Evolutionary conservation across 331 rosid genomes (phyloP).

Genomic region (Pyrus hybrid): DNA sequence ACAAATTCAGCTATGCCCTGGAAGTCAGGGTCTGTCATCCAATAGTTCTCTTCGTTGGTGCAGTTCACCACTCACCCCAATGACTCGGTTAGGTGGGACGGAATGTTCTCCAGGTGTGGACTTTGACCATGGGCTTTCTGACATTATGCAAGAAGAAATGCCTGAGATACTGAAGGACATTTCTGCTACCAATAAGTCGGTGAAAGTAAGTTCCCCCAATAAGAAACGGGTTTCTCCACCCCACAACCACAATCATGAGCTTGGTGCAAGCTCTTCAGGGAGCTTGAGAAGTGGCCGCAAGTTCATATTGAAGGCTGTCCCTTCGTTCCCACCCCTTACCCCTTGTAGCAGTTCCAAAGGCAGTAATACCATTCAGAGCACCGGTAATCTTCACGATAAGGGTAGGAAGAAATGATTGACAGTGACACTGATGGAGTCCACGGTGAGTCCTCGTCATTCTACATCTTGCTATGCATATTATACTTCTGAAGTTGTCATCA

Average conservation of each 20-base stretch:
- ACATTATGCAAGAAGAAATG: conserved; percentile 38
- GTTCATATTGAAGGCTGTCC: conserved; percentile 38
- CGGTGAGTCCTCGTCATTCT: conserved; percentile 5
- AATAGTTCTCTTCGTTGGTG: conserved; percentile 31
- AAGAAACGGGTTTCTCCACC: conserved; percentile 66
- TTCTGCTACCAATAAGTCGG: conserved; percentile 19
- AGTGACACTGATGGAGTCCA: neutral
- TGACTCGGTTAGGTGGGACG: conserved; percentile 13
- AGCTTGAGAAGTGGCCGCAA: conserved; percentile 42
- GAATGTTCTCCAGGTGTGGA: conserved; percentile 5
- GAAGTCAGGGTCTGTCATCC: conserved; percentile 20
- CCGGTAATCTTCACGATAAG: conserved; percentile 18
- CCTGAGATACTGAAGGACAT: conserved; percentile 38
- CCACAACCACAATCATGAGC: conserved; percentile 13
- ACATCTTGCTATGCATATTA: neutral
- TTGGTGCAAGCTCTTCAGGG: conserved; percentile 43
- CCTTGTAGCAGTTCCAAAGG: conserved; percentile 37
- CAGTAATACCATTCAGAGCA: neutral
- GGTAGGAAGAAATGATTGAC: conserved; percentile 15
- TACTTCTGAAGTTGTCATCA: neutral
- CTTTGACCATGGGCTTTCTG: conserved; percentile 17
- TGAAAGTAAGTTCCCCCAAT: conserved; percentile 49
- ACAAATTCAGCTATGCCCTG: conserved; percentile 8
- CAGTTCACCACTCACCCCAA: conserved; percentile 44
- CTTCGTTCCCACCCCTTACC: conserved; percentile 55